Evolutionary conservation across 1,284 basidiomycete species (phyloP).

Genomic region (Schizopora paradoxa): DNA sequence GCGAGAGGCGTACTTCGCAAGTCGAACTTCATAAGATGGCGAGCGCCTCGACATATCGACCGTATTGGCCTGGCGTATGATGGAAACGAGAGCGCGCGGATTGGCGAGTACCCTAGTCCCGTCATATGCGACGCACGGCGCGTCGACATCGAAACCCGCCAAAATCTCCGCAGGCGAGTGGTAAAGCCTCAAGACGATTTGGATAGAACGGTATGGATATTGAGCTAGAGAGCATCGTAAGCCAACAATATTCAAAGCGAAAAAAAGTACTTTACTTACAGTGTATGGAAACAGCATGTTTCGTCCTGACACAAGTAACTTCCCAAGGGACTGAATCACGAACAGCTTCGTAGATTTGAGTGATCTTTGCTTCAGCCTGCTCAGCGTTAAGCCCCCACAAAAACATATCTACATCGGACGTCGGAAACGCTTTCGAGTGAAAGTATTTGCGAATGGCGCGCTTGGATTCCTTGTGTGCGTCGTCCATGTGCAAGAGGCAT

Average conservation of each 20-base stretch:
- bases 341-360: slow-evolving; percentile 52
- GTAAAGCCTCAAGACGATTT: slow-evolving; percentile 53
- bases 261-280: slow-evolving; percentile 30
- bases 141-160: slow-evolving; percentile 58
- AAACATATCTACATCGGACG: slow-evolving; percentile 60
- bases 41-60: slow-evolving; percentile 53
- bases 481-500: slow-evolving; percentile 45
- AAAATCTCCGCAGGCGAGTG: slow-evolving; percentile 54
- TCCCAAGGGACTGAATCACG: slow-evolving; percentile 60
- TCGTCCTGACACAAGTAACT: slow-evolving; percentile 56
- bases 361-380: slow-evolving; percentile 53
- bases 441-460: slow-evolving; percentile 49
- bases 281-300: slow-evolving; percentile 58
- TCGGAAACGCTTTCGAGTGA: slow-evolving; percentile 47
- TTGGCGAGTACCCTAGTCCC: slow-evolving; percentile 50
- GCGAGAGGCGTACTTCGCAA: slow-evolving; percentile 48
- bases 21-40: slow-evolving; percentile 57
- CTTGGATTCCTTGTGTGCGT: slow-evolving; percentile 43
- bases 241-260: background rate
- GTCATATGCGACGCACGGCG: slow-evolving; percentile 52
- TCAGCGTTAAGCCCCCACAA: slow-evolving; percentile 50
- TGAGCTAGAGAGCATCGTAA: slow-evolving; percentile 34
- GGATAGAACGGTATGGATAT: slow-evolving; percentile 55
- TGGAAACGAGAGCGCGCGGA: slow-evolving; percentile 47
- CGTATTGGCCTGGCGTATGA: slow-evolving; percentile 58